Evolutionary conservation across 495 filamentous ascomycete genomes (phyloP).

Genomic region (Chaetomium tenue): DNA sequence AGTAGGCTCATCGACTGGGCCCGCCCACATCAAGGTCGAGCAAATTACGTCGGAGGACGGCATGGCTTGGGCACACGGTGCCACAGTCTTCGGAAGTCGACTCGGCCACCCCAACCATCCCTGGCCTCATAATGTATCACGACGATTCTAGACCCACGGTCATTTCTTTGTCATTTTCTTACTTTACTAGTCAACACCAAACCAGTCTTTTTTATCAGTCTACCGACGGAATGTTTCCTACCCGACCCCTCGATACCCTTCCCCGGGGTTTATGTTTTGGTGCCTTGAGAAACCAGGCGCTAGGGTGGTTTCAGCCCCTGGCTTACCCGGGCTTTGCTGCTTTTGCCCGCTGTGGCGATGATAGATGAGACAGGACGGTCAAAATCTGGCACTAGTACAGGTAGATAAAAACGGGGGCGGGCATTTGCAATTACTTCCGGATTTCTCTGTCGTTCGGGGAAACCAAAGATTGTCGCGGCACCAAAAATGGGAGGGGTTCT

Average conservation of each 20-base stretch:
- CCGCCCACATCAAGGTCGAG: not conserved
- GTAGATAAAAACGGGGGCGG: slow-evolving; percentile 28
- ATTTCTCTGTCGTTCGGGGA: slow-evolving; percentile 30
- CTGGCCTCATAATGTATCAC: slow-evolving; percentile 35
- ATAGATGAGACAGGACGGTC: not conserved
- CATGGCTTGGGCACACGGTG: slow-evolving; percentile 25
- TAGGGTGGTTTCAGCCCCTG: not conserved
- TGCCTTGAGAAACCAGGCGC: not conserved
- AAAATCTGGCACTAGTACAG: slow-evolving; percentile 23
- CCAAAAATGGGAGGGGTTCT: not conserved
- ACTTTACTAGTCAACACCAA: not conserved
- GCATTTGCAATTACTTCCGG: slow-evolving; percentile 10
- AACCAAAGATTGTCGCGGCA: slow-evolving; percentile 18
- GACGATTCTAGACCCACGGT: slow-evolving; percentile 18
- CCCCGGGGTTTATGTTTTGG: not conserved
- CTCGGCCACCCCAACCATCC: slow-evolving; percentile 27
- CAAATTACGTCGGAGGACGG: slow-evolving; percentile 39
- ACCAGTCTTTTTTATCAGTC: slow-evolving; percentile 4
- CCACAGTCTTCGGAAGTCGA: slow-evolving; percentile 18
- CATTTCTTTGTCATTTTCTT: slow-evolving; percentile 15
- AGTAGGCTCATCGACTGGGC: not conserved
- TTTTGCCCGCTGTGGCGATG: not conserved
- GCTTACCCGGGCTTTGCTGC: not conserved
- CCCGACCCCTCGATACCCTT: not conserved
- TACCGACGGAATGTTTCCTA: not conserved